These are phyloP conservation scores for Alternaria dauci DNA, from an alignment of 2,329 filamentous ascomycete species.

Conservation along the genomic window DNA sequence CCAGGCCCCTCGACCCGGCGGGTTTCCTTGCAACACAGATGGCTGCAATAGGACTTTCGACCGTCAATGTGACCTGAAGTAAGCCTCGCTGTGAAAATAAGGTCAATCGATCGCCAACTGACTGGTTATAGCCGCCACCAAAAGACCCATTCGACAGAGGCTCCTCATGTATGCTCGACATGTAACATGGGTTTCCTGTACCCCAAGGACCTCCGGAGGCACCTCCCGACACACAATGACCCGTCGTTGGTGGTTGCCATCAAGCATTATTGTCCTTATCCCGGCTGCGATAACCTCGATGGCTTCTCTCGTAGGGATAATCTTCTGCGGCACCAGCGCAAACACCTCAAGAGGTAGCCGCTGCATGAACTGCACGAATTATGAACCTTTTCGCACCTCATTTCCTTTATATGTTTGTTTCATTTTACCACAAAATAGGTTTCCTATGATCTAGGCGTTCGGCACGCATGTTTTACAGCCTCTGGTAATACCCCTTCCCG, in stretches of 20 bases:
- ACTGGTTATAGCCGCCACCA: slow-evolving; percentile 40
- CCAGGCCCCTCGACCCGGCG: slow-evolving; percentile 36
- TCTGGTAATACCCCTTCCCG: slow-evolving; percentile 7
- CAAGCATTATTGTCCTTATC: slow-evolving; percentile 32
- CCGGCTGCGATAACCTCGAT: slow-evolving; percentile 37
- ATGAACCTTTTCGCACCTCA: neutral
- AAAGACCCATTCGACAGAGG: slow-evolving; percentile 42
- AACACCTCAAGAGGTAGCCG: slow-evolving; percentile 29
- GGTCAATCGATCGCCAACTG: slow-evolving; percentile 12
- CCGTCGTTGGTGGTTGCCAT: slow-evolving; percentile 19
- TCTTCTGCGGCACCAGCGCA: slow-evolving; percentile 44
- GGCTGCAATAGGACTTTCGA: slow-evolving; percentile 41
- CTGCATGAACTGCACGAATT: neutral
- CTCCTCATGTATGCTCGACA: slow-evolving; percentile 43
- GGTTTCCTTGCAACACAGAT: slow-evolving; percentile 34
- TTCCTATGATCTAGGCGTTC: neutral
- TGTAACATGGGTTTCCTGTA: slow-evolving; percentile 47
- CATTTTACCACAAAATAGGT: neutral
- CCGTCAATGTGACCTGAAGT: slow-evolving; percentile 48
- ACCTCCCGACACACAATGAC: slow-evolving; percentile 38
- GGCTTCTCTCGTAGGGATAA: slow-evolving; percentile 50
- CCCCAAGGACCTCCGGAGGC: slow-evolving; percentile 46
- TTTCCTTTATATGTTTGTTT: neutral
- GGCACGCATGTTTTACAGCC: neutral
- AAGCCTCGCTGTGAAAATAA: slow-evolving; percentile 20